Evolutionary conservation across 345 rosid genomes (phyloP).

Genomic region (Linum usitatissimum): DNA sequence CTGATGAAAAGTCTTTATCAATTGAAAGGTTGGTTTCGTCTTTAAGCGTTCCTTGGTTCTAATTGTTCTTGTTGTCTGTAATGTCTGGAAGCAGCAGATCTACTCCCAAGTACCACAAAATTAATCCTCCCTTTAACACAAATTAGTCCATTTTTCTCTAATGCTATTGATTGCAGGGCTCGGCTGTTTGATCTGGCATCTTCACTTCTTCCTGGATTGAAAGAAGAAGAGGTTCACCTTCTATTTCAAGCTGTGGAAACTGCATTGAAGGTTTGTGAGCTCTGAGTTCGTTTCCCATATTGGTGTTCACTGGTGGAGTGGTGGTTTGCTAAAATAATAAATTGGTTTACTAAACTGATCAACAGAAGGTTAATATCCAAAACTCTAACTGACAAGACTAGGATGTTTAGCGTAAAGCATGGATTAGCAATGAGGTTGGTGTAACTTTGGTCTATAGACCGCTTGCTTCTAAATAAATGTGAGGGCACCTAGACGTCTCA

Average conservation of each 20-base stretch:
- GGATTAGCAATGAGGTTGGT: too few species aligned
- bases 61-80: background rate
- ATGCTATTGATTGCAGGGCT: slow-evolving; percentile 45
- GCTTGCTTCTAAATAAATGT: background rate
- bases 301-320: background rate
- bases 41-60: background rate
- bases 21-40: slow-evolving; percentile 36
- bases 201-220: slow-evolving; percentile 75
- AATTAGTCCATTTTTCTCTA: slow-evolving; percentile 2
- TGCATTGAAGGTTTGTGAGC: slow-evolving; percentile 56
- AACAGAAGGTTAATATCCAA: background rate
- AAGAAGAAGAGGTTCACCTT: slow-evolving; percentile 37
- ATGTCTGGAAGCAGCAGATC: background rate
- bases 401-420: too few species aligned
- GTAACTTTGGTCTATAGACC: too few species aligned
- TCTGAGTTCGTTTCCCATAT: background rate
- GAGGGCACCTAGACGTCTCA: background rate
- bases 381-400: background rate
- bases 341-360: background rate
- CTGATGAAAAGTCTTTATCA: slow-evolving; percentile 34
- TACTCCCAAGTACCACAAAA: background rate
- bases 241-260: slow-evolving; percentile 55
- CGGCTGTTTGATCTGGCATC: slow-evolving; percentile 67
- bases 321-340: background rate
- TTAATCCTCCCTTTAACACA: background rate